Conservation (phyloP, 1,284 basidiomycete genomes). For the Cutaneotrichosporon cyanovorans region DNA sequence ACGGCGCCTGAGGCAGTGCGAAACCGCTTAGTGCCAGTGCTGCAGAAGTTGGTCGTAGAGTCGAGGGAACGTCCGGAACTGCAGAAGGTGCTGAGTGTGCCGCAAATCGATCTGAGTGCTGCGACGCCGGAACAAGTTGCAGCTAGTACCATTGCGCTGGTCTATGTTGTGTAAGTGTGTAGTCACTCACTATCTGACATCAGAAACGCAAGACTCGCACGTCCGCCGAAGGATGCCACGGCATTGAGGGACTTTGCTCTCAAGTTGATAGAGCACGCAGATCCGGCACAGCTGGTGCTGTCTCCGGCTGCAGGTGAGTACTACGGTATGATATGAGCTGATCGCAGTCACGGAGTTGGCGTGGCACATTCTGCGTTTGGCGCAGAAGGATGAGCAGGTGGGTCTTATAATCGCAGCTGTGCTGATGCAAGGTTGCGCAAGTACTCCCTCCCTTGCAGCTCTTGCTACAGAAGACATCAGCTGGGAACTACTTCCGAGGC, state of each 20-base stretch:
- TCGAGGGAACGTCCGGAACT: background rate
- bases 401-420: background rate
- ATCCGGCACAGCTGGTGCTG: constrained; percentile 10
- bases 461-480: constrained; percentile 11
- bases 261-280: constrained; percentile 11
- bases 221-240: background rate
- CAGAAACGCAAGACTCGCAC: constrained; percentile 7
- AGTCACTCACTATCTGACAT: background rate
- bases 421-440: constrained; percentile 3
- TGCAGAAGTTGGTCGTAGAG: background rate
- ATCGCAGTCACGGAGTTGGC: constrained; percentile 26
- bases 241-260: constrained; percentile 12
- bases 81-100: constrained; percentile 8
- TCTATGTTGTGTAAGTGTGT: constrained; percentile 35
- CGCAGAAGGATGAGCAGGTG: constrained; percentile 25
- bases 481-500: constrained; percentile 19
- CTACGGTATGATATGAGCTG: background rate
- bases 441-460: constrained; percentile 16
- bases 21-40: background rate
- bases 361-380: constrained; percentile 27
- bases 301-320: background rate
- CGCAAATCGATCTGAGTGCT: constrained; percentile 11
- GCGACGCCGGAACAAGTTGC: constrained; percentile 16
- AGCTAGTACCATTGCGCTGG: constrained; percentile 19
- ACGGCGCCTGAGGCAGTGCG: background rate